These are phyloP conservation scores for Cinnamomum micranthum DNA, from an alignment of 164 flowering plant species.

Conservation along the genomic window DNA sequence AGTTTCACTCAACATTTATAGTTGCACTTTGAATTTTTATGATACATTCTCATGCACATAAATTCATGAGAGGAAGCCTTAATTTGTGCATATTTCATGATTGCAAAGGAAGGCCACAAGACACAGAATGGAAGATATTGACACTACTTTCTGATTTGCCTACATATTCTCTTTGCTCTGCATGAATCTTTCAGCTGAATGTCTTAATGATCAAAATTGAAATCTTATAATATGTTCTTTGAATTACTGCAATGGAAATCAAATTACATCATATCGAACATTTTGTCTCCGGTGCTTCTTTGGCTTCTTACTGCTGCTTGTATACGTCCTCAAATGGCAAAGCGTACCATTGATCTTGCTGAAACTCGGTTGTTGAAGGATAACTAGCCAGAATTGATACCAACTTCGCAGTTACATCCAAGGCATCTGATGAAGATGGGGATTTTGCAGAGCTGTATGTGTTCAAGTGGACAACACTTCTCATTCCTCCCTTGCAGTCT, in stretches of 20 bases:
- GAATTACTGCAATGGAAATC: neutral
- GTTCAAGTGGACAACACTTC: too few species aligned
- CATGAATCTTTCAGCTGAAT: neutral
- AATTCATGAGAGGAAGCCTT: too few species aligned
- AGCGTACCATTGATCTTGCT: conserved; percentile 44
- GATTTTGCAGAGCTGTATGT: too few species aligned
- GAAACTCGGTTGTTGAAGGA: conserved; percentile 44
- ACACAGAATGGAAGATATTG: neutral
- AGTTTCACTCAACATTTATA: too few species aligned
- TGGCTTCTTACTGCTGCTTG: conserved; percentile 62
- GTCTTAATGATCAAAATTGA: neutral
- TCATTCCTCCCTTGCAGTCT: too few species aligned
- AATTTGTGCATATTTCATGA: too few species aligned
- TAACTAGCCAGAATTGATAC: conserved; percentile 56
- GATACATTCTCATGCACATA: too few species aligned
- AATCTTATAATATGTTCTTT: neutral
- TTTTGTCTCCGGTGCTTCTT: conserved; percentile 39
- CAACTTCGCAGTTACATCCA: too few species aligned
- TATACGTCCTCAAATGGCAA: conserved; percentile 44
- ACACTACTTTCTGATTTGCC: neutral
- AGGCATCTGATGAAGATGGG: too few species aligned
- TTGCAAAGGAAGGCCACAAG: too few species aligned
- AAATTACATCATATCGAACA: too few species aligned
- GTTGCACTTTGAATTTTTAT: too few species aligned
- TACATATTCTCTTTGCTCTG: neutral